Conservation (phyloP, 257 asterid species). For the Solanum chiquidenum region DNA sequence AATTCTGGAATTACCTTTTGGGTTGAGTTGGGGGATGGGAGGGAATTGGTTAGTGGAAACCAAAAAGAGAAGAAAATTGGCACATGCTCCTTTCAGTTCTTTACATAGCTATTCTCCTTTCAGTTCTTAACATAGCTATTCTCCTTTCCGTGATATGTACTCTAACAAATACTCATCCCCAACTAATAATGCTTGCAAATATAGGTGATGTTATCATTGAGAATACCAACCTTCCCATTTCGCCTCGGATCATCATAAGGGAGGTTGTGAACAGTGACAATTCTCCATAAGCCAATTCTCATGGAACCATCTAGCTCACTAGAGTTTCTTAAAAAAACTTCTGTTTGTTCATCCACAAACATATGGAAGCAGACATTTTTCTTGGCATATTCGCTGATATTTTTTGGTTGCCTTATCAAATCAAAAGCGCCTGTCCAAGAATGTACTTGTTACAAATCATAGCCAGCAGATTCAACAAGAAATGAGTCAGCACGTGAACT, state of each 20-base stretch:
- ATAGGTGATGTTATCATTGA: background rate
- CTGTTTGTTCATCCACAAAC: slow-evolving; percentile 80
- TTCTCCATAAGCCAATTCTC: slow-evolving; percentile 78
- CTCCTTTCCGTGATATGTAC: background rate
- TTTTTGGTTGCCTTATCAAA: slow-evolving; percentile 70
- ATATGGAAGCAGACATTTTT: slow-evolving; percentile 65
- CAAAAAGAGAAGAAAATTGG: background rate
- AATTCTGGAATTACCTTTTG: background rate
- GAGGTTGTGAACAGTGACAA: slow-evolving; percentile 63
- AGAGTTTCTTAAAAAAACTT: slow-evolving; percentile 43
- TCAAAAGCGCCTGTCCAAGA: slow-evolving; percentile 74
- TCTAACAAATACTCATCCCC: background rate
- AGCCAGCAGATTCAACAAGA: background rate
- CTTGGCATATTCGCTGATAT: slow-evolving; percentile 61
- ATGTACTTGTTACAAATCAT: slow-evolving; percentile 14
- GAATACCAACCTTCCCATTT: slow-evolving; percentile 70
- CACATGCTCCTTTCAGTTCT: background rate
- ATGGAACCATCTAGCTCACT: slow-evolving; percentile 48
- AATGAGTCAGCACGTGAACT: background rate
- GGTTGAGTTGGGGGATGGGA: background rate
- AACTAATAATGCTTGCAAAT: background rate
- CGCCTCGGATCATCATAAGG: slow-evolving; percentile 94
- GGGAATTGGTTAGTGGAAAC: background rate
- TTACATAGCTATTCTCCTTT: background rate
- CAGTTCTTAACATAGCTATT: background rate